Conservation (phyloP, 2,329 filamentous ascomycete species). For the Ceratocystis colombiana region DNA sequence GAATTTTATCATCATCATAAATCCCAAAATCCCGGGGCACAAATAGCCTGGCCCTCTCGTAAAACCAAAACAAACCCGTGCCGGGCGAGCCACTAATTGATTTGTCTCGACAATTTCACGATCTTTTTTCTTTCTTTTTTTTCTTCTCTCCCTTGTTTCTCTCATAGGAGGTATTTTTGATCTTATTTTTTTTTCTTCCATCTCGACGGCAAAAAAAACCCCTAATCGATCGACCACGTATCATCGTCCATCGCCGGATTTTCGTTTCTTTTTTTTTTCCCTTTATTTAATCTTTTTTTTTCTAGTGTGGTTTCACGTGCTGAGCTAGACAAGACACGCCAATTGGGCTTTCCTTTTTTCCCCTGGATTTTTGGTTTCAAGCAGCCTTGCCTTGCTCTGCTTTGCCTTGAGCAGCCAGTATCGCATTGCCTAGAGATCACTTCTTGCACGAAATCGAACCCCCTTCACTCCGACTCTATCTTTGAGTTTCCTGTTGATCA, state of each 20-base stretch:
- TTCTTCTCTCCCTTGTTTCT: conserved; percentile 18
- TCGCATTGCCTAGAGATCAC: background rate
- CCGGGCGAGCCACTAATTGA: background rate
- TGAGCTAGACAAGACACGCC: background rate
- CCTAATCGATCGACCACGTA: background rate
- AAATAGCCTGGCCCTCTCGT: background rate
- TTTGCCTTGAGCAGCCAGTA: background rate
- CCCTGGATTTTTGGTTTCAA: conserved; percentile 17
- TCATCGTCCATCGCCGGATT: background rate
- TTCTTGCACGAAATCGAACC: background rate
- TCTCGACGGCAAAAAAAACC: background rate
- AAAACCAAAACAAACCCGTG: background rate
- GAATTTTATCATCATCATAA: conserved; percentile 3
- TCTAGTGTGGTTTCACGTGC: conserved; percentile 15
- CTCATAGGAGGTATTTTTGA: conserved; percentile 21
- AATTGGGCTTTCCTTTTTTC: background rate
- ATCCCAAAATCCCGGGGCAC: background rate
- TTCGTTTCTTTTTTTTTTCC: conserved; percentile 24
- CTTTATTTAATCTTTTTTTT: conserved; percentile 27
- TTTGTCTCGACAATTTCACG: conserved; percentile 1
- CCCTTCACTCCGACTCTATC: background rate
- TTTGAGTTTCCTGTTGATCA: no score
- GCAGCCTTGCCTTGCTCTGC: no score
- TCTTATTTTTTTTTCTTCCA: conserved; percentile 26
- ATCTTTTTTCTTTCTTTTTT: conserved; percentile 20